phyloP scores from a whole-genome alignment of 768 basidiomycete species.

The Tylopilus plumbeoviolaceoides region DNA sequence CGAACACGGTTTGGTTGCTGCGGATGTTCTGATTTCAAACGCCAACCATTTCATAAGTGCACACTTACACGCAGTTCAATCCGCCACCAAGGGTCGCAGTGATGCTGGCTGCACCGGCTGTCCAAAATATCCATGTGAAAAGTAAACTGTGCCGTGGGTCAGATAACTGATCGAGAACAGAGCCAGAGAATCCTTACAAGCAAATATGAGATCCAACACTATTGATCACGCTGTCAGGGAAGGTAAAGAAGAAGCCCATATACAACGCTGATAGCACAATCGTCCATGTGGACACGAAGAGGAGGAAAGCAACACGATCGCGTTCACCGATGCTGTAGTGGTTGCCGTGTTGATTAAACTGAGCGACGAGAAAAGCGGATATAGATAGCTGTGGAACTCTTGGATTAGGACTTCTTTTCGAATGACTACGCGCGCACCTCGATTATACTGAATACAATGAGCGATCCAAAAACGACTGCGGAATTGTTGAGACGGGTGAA shows the following conservation, averaged over 20 bases:
- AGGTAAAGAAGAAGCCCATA: conserved; percentile 50
- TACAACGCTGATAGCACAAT: conserved; percentile 49
- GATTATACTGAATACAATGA: conserved; percentile 57
- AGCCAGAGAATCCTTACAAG: conserved; percentile 44
- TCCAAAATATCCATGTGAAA: conserved; percentile 78
- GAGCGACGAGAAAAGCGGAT: conserved; percentile 66
- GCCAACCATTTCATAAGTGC: not conserved
- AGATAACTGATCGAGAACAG: not conserved
- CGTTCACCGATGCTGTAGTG: conserved; percentile 45
- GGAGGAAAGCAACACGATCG: conserved; percentile 60
- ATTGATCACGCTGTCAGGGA: conserved; percentile 45
- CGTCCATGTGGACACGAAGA: conserved; percentile 76
- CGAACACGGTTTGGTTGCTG: conserved; percentile 41
- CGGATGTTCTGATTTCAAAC: not conserved
- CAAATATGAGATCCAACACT: conserved; percentile 61
- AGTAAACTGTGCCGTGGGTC: conserved; percentile 42
- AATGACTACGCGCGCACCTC: conserved; percentile 40
- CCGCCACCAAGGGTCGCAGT: conserved; percentile 66
- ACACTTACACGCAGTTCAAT: conserved; percentile 58
- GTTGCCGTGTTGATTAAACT: conserved; percentile 56
- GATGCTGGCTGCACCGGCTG: conserved; percentile 66
- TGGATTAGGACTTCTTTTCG: not conserved
- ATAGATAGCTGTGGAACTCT: conserved; percentile 49
- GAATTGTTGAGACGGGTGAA: conserved; percentile 16
- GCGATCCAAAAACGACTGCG: conserved; percentile 50